Percentiles rank a stretch among this genome's conserved stretches.
These are phyloP conservation scores for Polytolypa hystricis DNA, from an alignment of 2,329 filamentous ascomycete genomes.

Conservation along the genomic window DNA sequence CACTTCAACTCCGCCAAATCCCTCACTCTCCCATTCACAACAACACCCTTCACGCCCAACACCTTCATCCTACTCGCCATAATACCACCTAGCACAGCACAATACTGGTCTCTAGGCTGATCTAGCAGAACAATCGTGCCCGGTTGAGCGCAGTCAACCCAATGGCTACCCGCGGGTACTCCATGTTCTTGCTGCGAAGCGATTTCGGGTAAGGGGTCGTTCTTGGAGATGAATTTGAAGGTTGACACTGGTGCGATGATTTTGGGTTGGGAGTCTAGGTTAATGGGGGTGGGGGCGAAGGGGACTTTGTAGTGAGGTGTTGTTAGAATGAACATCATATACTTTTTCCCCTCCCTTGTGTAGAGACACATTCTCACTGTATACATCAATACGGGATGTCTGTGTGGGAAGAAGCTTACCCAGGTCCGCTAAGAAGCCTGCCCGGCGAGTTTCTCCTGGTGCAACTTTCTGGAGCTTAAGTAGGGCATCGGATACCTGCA, in stretches of 20 bases:
- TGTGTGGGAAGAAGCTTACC: conserved; percentile 26
- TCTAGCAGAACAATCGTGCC: conserved; percentile 55
- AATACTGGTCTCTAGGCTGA: conserved; percentile 54
- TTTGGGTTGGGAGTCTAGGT: conserved; percentile 19
- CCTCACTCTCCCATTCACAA: conserved; percentile 58
- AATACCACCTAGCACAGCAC: conserved; percentile 65
- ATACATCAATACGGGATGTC: not conserved
- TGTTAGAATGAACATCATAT: no score
- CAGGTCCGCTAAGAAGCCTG: conserved; percentile 56
- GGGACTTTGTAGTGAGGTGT: conserved; percentile 19
- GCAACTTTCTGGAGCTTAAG: conserved; percentile 49
- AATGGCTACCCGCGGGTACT: conserved; percentile 52
- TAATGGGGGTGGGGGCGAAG: conserved; percentile 23
- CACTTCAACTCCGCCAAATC: conserved; percentile 51
- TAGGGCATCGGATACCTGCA: conserved; percentile 58
- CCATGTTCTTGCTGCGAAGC: conserved; percentile 30
- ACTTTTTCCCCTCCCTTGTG: no score
- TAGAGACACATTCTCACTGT: not conserved
- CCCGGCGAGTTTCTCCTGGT: conserved; percentile 41
- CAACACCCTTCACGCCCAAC: conserved; percentile 47
- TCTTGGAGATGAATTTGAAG: conserved; percentile 48
- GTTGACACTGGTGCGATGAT: conserved; percentile 35
- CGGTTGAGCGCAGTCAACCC: conserved; percentile 52
- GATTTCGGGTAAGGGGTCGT: conserved; percentile 28
- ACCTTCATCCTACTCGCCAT: conserved; percentile 60